Evolutionary conservation across 768 basidiomycete genomes (phyloP).

Genomic region (Leucogyrophana mollusca): DNA sequence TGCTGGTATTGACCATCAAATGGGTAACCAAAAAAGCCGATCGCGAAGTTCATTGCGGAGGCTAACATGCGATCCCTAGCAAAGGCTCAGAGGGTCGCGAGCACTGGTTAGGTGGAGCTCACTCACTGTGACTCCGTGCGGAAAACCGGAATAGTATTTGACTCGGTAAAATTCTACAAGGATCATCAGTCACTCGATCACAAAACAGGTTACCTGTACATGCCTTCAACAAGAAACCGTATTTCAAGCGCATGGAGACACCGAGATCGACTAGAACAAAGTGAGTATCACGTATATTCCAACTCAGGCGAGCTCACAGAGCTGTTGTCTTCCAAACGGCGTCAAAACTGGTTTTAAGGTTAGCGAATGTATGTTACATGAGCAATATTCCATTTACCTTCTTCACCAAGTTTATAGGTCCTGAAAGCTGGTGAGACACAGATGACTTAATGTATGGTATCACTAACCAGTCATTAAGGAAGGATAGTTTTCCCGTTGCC

Average conservation of each 20-base stretch:
- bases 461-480: constrained; percentile 80
- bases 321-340: constrained; percentile 86
- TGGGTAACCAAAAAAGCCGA: constrained; percentile 79
- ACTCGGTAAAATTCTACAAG: constrained; percentile 55
- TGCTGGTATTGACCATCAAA: constrained; percentile 73
- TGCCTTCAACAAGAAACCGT: constrained; percentile 72
- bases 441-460: constrained; percentile 5
- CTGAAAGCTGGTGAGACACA: constrained; percentile 31
- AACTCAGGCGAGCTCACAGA: constrained; percentile 49
- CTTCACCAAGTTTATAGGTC: constrained; percentile 90
- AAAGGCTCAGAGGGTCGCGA: not conserved
- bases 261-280: constrained; percentile 54
- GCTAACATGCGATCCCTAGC: constrained; percentile 69
- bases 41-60: constrained; percentile 64
- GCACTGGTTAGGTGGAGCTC: not conserved
- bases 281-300: not conserved
- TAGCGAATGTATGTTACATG: constrained; percentile 4
- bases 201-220: constrained; percentile 4
- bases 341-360: constrained; percentile 63
- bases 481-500: constrained; percentile 62
- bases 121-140: constrained; percentile 73
- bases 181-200: constrained; percentile 22
- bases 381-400: constrained; percentile 42
- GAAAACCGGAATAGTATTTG: constrained; percentile 70
- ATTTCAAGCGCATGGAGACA: constrained; percentile 72